Percentiles rank a stretch among this genome's conserved stretches.
These are phyloP conservation scores for Prorocentrum cordatum DNA, from an alignment of 169 alveolate genomes.

Conservation along the genomic window DNA sequence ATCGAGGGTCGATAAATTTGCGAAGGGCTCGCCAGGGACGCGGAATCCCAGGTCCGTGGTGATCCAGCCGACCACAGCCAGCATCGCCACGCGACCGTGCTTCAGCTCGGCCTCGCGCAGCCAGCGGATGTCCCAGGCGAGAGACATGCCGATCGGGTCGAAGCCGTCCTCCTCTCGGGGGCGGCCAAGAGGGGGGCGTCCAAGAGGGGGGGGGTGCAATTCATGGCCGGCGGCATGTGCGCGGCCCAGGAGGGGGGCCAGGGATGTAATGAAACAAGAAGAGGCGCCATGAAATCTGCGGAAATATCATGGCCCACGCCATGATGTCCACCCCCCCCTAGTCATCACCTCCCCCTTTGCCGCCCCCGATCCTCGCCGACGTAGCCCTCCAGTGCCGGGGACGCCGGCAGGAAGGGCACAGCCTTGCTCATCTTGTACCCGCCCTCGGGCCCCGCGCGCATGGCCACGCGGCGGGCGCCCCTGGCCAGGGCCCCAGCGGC, in stretches of 20 bases:
- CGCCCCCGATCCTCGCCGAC: background rate
- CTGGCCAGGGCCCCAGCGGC: background rate
- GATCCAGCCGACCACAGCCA: slow-evolving; percentile 55
- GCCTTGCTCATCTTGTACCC: slow-evolving; percentile 69
- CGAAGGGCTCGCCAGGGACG: slow-evolving; percentile 43
- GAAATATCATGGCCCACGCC: too few species aligned
- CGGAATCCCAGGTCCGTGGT: slow-evolving; percentile 47
- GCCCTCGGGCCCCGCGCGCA: background rate
- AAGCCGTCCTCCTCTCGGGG: slow-evolving; percentile 57
- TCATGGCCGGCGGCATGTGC: too few species aligned
- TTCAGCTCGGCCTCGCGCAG: slow-evolving; percentile 49
- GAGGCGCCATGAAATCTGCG: too few species aligned
- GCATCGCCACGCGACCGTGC: slow-evolving; percentile 65
- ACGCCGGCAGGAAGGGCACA: slow-evolving; percentile 51
- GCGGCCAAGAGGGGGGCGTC: too few species aligned
- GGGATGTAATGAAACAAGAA: too few species aligned
- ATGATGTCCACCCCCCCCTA: background rate
- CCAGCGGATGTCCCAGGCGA: slow-evolving; percentile 64
- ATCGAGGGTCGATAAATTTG: too few species aligned
- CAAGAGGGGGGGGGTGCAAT: too few species aligned
- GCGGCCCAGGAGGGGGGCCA: too few species aligned
- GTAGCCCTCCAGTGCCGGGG: slow-evolving; percentile 54
- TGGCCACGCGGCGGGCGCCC: background rate
- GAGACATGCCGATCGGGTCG: slow-evolving; percentile 60
- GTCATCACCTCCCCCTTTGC: background rate